phyloP scores from a whole-genome alignment of 805 yeast genomes.

The Ogataea dorogensis region DNA sequence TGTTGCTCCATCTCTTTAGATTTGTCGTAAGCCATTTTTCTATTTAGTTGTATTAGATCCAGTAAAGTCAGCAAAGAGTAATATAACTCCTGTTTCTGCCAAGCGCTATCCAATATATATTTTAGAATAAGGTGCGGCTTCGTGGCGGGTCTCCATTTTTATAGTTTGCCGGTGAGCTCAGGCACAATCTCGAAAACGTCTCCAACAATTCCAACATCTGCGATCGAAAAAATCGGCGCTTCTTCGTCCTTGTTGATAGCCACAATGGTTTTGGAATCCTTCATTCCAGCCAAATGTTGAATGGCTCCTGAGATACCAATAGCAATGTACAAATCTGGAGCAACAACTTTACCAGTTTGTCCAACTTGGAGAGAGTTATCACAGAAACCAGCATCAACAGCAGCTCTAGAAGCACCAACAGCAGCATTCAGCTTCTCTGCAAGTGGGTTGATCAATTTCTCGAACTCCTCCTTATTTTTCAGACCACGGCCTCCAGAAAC shows the following conservation, averaged over 20 bases:
- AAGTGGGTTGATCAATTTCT: conserved; percentile 70
- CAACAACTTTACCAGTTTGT: conserved; percentile 96
- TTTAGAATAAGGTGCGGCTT: conserved; percentile 1
- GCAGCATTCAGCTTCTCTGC: conserved; percentile 87
- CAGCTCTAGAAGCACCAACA: conserved; percentile 97
- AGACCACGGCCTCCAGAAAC: conserved; percentile 95
- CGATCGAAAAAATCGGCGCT: conserved; percentile 87
- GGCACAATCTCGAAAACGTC: conserved; percentile 86
- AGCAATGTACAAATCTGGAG: conserved; percentile 92
- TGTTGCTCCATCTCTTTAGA: conserved; percentile 42
- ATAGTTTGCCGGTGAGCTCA: conserved; percentile 78
- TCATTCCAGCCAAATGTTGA: conserved; percentile 98
- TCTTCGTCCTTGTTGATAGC: conserved; percentile 95
- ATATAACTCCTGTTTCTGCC: conserved; percentile 3
- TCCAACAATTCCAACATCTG: conserved; percentile 87
- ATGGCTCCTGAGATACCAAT: conserved; percentile 96
- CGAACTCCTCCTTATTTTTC: conserved; percentile 86
- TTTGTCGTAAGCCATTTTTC: conserved; percentile 27
- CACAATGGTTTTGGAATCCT: conserved; percentile 89
- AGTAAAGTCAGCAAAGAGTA: conserved; percentile 9
- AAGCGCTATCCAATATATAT: conserved; percentile 9
- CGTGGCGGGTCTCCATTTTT: conserved; percentile 13
- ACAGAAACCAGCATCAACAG: conserved; percentile 93
- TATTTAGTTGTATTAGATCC: conserved; percentile 1
- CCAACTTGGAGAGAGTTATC: conserved; percentile 97